phyloP scores from a whole-genome alignment of 1,284 basidiomycete genomes.

The Sporisorium sorghi region DNA sequence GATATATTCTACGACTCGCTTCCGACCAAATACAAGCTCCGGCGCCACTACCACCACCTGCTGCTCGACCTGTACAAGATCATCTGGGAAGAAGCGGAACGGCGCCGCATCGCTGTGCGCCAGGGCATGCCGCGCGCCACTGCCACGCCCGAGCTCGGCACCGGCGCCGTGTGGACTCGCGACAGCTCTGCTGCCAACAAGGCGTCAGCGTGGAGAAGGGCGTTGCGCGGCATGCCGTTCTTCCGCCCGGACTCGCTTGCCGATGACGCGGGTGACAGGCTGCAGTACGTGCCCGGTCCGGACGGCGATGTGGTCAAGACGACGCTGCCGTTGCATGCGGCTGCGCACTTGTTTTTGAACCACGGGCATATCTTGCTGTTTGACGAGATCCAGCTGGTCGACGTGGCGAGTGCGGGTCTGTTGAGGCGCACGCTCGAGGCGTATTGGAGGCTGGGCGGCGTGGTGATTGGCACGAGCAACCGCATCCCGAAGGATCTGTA shows the following conservation, averaged over 20 bases:
- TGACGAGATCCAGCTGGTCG: slow-evolving; percentile 80
- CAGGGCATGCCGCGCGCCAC: slow-evolving; percentile 51
- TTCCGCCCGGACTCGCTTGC: slow-evolving; percentile 54
- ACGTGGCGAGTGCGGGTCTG: slow-evolving; percentile 76
- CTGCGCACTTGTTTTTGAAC: slow-evolving; percentile 73
- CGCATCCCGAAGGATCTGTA: slow-evolving; percentile 79
- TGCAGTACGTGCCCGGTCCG: slow-evolving; percentile 42
- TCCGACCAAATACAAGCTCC: slow-evolving; percentile 75
- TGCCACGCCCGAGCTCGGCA: slow-evolving; percentile 42
- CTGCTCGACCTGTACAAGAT: slow-evolving; percentile 78
- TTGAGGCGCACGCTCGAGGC: slow-evolving; percentile 79
- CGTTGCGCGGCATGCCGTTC: slow-evolving; percentile 56
- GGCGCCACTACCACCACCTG: slow-evolving; percentile 79
- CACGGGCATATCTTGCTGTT: slow-evolving; percentile 76
- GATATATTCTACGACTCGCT: slow-evolving; percentile 77
- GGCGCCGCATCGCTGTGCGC: slow-evolving; percentile 67
- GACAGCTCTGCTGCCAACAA: slow-evolving; percentile 50
- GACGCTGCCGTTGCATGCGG: slow-evolving; percentile 71
- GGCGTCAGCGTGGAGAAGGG: slow-evolving; percentile 33
- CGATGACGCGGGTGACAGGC: slow-evolving; percentile 11
- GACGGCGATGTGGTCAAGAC: slow-evolving; percentile 52
- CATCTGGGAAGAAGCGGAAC: slow-evolving; percentile 75
- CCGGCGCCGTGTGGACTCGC: slow-evolving; percentile 70
- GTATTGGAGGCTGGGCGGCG: slow-evolving; percentile 81
- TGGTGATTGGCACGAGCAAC: slow-evolving; percentile 75